A percentile compares a stretch with the other conserved stretches of the same genome.
Evolutionary conservation across 306 rosid species (phyloP).

Genomic region (Neltuma alba): DNA sequence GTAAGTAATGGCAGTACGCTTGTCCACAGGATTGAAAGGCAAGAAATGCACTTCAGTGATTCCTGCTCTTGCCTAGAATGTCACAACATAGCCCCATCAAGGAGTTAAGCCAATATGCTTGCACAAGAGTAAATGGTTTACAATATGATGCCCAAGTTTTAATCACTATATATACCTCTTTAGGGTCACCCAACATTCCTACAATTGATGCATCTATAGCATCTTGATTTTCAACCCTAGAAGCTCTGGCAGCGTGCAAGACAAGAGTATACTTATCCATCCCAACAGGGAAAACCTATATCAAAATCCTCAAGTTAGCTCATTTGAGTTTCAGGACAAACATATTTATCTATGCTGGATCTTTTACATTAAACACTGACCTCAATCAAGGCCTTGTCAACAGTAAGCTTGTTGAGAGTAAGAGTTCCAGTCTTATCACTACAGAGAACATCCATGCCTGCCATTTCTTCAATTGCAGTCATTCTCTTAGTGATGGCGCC

Average conservation of each 20-base stretch:
- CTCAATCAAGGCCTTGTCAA: slow-evolving; percentile 81
- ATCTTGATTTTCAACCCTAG: slow-evolving; percentile 85
- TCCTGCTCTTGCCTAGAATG: slow-evolving; percentile 82
- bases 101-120: slow-evolving; percentile 4
- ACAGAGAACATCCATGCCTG: slow-evolving; percentile 93
- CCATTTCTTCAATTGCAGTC: slow-evolving; percentile 99
- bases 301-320: background rate
- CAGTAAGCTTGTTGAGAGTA: slow-evolving; percentile 89
- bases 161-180: slow-evolving; percentile 59
- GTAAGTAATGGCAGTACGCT: slow-evolving; percentile 90
- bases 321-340: background rate
- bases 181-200: slow-evolving; percentile 80
- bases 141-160: background rate
- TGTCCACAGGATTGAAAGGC: slow-evolving; percentile 90
- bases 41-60: slow-evolving; percentile 87
- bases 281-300: slow-evolving; percentile 54
- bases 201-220: slow-evolving; percentile 92
- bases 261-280: slow-evolving; percentile 62
- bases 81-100: background rate
- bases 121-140: background rate
- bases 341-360: background rate
- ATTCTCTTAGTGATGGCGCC: slow-evolving; percentile 98
- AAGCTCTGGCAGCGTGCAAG: slow-evolving; percentile 79
- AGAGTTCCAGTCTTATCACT: slow-evolving; percentile 98
- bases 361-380: slow-evolving; percentile 38